Base-by-base conservation (phyloP, 1,139 yeast species). In the Casaregolazyma suthepensis region DNA sequence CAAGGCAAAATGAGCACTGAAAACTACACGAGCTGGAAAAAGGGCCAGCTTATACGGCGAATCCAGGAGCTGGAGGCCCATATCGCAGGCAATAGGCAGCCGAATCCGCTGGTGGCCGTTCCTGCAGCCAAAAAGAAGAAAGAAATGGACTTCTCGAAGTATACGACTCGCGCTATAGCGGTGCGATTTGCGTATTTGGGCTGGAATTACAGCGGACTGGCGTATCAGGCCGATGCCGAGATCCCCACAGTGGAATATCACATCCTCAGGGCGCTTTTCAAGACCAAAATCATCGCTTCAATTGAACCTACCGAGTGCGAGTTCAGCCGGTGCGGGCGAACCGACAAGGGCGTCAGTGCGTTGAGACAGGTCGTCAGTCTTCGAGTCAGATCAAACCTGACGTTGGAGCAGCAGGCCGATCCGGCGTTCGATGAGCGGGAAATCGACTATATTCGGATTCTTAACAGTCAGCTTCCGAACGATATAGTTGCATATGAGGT, bases 261-360 rank as follows among this genome's bases (percentile, higher is more conserved):
- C 45, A 78, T 93, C 13, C 68, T 93, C 51, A 78, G 82, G 49
- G 96, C 96, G 0, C 68, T 93, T 68, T 72, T 76, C 45, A 81
- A 78, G 59, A 81, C 95, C 42, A 82, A 78, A 61, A 71, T 94
- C 57, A 81, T 94, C 43, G 79, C 83, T 10, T 75, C 81, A 0
- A 69, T 78, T 31, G 90, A 90, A 0, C 70, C 71, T 1, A 81
- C 78, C 1, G 80, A 78, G 52, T 81, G 86, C 54, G 73, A 78
- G 15, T 91, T 91, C 68, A 86, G 96, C 60, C 74, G 99, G 57
- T 94, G 99, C 71, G 99, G 99, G 0, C 76, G 99, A 63, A 93
- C 99, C 0, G 99, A 93, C 64, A 85, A 83, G 61, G 99, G 99
- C 13, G 99, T 93, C 5, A 87, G 96, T 71, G 99, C 99, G 0